Evolutionary conservation across 352 stramenopile genomes (phyloP).

Genomic region (Pythium plurisporium): DNA sequence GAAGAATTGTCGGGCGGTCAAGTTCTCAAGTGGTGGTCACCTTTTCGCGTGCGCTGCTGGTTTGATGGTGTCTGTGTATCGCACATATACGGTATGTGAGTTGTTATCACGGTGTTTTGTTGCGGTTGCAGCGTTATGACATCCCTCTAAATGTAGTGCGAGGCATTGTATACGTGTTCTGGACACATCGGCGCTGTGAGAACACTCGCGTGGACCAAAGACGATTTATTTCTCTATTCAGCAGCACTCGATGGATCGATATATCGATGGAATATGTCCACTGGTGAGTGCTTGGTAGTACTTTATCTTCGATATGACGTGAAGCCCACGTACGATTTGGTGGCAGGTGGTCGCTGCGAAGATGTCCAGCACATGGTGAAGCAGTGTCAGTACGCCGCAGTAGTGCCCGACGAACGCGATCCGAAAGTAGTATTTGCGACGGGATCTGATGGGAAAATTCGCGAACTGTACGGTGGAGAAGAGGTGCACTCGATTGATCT

Average conservation of each 20-base stretch:
- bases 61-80: slow-evolving; percentile 56
- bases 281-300: no score
- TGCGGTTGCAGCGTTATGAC: no score
- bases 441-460: slow-evolving; percentile 64
- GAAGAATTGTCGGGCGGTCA: slow-evolving; percentile 58
- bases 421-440: slow-evolving; percentile 44
- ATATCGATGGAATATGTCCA: slow-evolving; percentile 70
- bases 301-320: no score
- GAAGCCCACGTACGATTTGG: no score
- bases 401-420: slow-evolving; percentile 50
- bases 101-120: no score
- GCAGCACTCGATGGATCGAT: slow-evolving; percentile 73
- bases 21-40: slow-evolving; percentile 66
- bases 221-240: slow-evolving; percentile 77
- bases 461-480: slow-evolving; percentile 56
- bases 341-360: slow-evolving; percentile 51
- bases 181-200: slow-evolving; percentile 78
- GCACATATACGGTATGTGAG: slow-evolving; percentile 60
- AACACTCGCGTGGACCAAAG: slow-evolving; percentile 55
- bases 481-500: slow-evolving; percentile 53
- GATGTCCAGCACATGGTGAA: slow-evolving; percentile 75
- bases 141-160: no score
- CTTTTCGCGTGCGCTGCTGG: slow-evolving; percentile 68
- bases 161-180: slow-evolving; percentile 63
- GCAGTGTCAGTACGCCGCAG: slow-evolving; percentile 64